Base-by-base conservation (phyloP, 768 basidiomycete genomes). In the Ramaria sp. region DNA sequence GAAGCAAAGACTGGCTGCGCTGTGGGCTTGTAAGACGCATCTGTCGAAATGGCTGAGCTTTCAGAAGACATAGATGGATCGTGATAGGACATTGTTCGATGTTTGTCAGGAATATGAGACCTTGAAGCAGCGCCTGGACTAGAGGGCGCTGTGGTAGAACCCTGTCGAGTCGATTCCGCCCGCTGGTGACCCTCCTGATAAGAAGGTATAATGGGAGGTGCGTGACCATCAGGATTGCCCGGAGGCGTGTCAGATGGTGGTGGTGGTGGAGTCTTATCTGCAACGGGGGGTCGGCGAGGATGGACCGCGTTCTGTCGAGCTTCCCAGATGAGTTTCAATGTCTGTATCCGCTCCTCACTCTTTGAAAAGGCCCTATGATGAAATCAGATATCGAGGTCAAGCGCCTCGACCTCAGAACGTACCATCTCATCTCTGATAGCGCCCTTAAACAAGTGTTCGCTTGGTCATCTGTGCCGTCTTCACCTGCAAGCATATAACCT, bases 351-450 rank as follows among this genome's bases (percentile, higher is more conserved):
- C 63, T 91, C 89, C 59, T 85, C 82, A 57, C 79, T 83, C 65
- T 82, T 84, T 6, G 84, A 84, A 67, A 79, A 86, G 4, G 75
- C 78, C 55, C 55, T 57, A n/a, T 30, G 15, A 57, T 6, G 5
- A 5, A 17, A 49, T 48, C 49, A n/a, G 15, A 39, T 22, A 22
- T 46, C 30, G 24, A 13, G 7, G 12, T 4, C 10, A 50, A 49
- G 47, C 12, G 37, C 22, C 22, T 31, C 33, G 45, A 46, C 10
- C 34, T 27, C 49, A 47, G 27, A 68, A 71, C 4, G 64, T 66
- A 57, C 92, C 92, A 96, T 11, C 82, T 79, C 79, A 93, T 87
- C 65, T 88, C 82, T 3, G 78, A 68, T n/a, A 95, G 75, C 9
- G 90, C 91, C 5, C 78, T 73, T 4, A 93, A 71, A 64, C 89